Evolutionary conservation across 208 protist genomes (phyloP).

Genomic region (Naegleria lovaniensis): DNA sequence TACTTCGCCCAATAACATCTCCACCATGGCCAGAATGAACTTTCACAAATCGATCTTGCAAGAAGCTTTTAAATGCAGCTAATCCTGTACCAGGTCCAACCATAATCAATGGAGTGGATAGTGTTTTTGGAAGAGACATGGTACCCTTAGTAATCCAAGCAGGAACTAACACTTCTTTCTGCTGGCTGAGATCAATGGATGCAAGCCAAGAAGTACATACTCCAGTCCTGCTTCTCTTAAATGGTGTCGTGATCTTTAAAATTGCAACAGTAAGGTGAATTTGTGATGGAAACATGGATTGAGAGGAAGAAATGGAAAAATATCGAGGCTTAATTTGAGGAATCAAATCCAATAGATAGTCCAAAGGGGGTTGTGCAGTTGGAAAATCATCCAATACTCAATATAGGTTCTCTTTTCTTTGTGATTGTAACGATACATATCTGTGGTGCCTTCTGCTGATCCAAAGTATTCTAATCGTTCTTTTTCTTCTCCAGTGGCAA

Average conservation of each 20-base stretch:
- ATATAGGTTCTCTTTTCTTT: constrained; percentile 33
- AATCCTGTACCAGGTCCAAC: constrained; percentile 26
- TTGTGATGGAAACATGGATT: neutral
- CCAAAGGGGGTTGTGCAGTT: neutral
- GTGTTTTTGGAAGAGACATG: neutral
- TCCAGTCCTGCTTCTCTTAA: constrained; percentile 1
- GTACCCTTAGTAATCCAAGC: constrained; percentile 7
- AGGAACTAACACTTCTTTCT: neutral
- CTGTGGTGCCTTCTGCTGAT: constrained; percentile 28
- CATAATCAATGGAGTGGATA: neutral
- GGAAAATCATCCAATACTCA: constrained; percentile 34
- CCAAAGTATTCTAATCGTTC: constrained; percentile 34
- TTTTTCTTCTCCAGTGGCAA: constrained; percentile 28
- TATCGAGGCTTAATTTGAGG: neutral
- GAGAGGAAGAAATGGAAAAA: constrained; percentile 19
- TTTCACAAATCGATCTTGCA: neutral
- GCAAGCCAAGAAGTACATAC: neutral
- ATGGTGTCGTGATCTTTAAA: constrained; percentile 23
- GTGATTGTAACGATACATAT: constrained; percentile 32
- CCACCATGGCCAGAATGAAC: neutral
- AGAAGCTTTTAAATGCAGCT: constrained; percentile 16
- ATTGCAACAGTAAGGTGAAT: neutral
- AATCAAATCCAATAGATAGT: constrained; percentile 20
- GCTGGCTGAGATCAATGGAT: neutral
- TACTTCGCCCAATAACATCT: neutral